Base-by-base conservation (phyloP, 2,329 filamentous ascomycete species). In the Eutypella sp. region DNA sequence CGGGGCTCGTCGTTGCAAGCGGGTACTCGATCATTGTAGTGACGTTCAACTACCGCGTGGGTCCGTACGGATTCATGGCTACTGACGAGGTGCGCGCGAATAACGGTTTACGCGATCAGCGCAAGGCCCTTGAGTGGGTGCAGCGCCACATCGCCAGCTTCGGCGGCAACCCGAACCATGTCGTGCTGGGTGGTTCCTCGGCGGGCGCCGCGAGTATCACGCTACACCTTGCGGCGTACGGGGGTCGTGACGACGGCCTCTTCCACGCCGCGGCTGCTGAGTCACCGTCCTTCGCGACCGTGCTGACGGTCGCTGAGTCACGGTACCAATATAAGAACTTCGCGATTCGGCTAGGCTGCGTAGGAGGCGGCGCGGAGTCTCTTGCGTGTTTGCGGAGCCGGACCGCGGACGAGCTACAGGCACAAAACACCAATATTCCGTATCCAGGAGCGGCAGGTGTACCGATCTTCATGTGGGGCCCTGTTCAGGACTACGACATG, bases 11-110 rank as follows among this genome's bases (percentile, higher is more conserved):
- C 23, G 60, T 71, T 24, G 82, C 81, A 0, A 77, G 78, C 16
- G 70, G 73, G 31, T 67, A 76, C 47, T 72, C 78, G 40, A 82
- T 89, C 22, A 67, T 91, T 0, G 79, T 89, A 0, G 84, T 91
- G 2, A 83, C 74, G 9, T 76, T 88, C 65, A 90, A 89, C 65
- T 90, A 91, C 60, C 81, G 87, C 5, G 84, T 91, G 10, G 86
- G 86, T 0, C 75, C 79, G 0, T 89, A 82, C 53, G 87, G 87
- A 0, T 91, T 90, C 59, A 71, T 91, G 11, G 78, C 79, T 2
- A 72, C 80, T 45, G 67, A 75, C 15, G 75, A 84, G 54, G 57
- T 52, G 53, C 75, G 78, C 3, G 59, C 82, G 29, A 90, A 90
- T 61, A 82, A 82, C 54, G 87, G 87, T 2, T 68, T 90, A 1